phyloP scores from a whole-genome alignment of 1,284 basidiomycete genomes.

The Sanghuangporus weigelae region DNA sequence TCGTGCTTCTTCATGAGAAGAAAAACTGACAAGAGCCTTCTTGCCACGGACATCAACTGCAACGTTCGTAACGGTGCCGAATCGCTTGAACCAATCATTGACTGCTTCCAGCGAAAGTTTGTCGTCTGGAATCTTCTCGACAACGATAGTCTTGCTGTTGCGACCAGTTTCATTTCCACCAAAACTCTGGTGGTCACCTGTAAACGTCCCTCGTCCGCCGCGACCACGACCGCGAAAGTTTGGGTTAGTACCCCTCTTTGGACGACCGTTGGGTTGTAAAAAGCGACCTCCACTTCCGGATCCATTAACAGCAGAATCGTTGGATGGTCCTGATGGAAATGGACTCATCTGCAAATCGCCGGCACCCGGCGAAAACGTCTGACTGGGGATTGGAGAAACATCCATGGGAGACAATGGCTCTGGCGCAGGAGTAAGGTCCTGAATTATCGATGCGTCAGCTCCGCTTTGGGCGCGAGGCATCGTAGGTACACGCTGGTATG shows the following conservation, averaged over 20 bases:
- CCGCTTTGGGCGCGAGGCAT: conserved; percentile 5
- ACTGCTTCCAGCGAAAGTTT: conserved; percentile 75
- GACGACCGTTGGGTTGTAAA: background rate
- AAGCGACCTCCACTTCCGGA: background rate
- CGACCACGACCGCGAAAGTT: conserved; percentile 38
- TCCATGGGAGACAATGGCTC: conserved; percentile 23
- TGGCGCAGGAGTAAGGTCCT: conserved; percentile 64
- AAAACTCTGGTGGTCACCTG: conserved; percentile 59
- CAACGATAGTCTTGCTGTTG: conserved; percentile 82
- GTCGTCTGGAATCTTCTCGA: conserved; percentile 90
- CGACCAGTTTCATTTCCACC: conserved; percentile 50
- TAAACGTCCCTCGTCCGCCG: conserved; percentile 41
- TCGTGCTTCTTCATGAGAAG: conserved; percentile 80
- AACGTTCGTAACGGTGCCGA: conserved; percentile 91
- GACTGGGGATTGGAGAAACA: background rate
- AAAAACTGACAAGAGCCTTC: conserved; percentile 86
- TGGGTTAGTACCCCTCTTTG: conserved; percentile 20
- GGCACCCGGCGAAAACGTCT: too few species aligned
- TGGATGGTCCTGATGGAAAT: background rate
- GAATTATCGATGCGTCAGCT: conserved; percentile 56
- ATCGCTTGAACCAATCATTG: conserved; percentile 87
- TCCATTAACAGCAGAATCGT: background rate
- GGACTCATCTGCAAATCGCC: conserved; percentile 1
- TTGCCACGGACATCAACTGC: conserved; percentile 72
- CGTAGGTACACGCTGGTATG: conserved; percentile 45